Conservation (phyloP, 495 filamentous ascomycete species). For the Aspergillus avenaceus region DNA sequence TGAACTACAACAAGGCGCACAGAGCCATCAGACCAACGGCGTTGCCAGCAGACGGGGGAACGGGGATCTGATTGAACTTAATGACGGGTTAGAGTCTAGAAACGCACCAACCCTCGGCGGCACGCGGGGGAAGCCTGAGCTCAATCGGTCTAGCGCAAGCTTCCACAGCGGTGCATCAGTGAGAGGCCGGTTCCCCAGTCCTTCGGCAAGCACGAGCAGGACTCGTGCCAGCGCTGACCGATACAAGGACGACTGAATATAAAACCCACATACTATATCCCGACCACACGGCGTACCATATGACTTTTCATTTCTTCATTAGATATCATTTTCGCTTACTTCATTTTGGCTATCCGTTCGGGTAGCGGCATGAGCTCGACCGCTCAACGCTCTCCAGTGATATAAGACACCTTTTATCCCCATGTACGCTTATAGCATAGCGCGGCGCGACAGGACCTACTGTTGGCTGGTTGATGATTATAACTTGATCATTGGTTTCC, state of each 20-base stretch:
- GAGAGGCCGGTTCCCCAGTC: conserved; percentile 18
- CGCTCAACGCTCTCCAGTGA: too few species aligned
- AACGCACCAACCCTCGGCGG: conserved; percentile 14
- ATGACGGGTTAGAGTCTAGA: conserved; percentile 50
- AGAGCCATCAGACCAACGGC: conserved; percentile 25
- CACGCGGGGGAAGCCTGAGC: conserved; percentile 16
- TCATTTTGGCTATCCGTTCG: neutral
- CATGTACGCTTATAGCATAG: conserved; percentile 16
- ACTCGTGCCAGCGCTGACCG: conserved; percentile 32
- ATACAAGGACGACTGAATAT: conserved; percentile 32
- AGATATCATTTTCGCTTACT: neutral
- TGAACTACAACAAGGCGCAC: conserved; percentile 35
- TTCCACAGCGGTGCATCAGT: conserved; percentile 12
- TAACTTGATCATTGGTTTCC: conserved; percentile 2
- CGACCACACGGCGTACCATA: too few species aligned
- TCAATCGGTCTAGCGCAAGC: conserved; percentile 17
- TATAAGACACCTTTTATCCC: conserved; percentile 12
- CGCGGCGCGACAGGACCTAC: conserved; percentile 11
- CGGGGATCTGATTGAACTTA: conserved; percentile 83
- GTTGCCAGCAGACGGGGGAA: conserved; percentile 36
- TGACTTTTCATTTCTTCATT: conserved; percentile 1
- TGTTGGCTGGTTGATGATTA: conserved; percentile 2
- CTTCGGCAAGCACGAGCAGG: conserved; percentile 39
- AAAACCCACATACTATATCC: too few species aligned
- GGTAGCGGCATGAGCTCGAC: neutral